phyloP scores from a whole-genome alignment of 257 asterid species.

The Striga asiatica region DNA sequence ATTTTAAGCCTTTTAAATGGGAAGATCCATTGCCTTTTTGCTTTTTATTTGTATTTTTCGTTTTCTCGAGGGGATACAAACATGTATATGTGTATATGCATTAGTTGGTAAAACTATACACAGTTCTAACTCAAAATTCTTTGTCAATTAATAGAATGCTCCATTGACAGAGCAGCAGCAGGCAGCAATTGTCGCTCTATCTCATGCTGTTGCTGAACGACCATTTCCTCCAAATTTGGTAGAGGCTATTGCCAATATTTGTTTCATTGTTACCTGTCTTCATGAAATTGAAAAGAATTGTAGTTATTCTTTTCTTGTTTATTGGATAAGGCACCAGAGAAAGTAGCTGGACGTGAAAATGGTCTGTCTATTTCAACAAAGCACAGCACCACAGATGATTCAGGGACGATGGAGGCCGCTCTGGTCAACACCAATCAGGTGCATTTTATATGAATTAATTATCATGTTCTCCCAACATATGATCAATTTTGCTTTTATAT shows the following conservation, averaged over 20 bases:
- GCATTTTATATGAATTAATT: slow-evolving; percentile 5
- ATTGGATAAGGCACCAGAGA: slow-evolving; percentile 47
- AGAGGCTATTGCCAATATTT: slow-evolving; percentile 18
- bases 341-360: slow-evolving; percentile 43
- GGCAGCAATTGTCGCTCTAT: slow-evolving; percentile 79
- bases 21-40: neutral
- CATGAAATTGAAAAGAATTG: neutral
- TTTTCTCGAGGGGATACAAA: neutral
- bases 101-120: no score
- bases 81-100: neutral
- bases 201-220: slow-evolving; percentile 92
- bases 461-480: neutral
- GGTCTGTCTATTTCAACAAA: slow-evolving; percentile 46
- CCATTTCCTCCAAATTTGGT: slow-evolving; percentile 83
- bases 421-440: slow-evolving; percentile 91
- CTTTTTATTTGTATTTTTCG: no score
- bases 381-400: slow-evolving; percentile 53
- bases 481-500: neutral
- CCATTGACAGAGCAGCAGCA: slow-evolving; percentile 94
- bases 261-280: neutral
- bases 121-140: neutral
- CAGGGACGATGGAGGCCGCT: slow-evolving; percentile 57
- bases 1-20: neutral
- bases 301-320: slow-evolving; percentile 6
- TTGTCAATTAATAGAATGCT: slow-evolving; percentile 41